Percentiles rank a stretch among this genome's conserved stretches.
Evolutionary conservation across 148 eudicot genomes (phyloP).

Genomic region (Persicaria maculosa): DNA sequence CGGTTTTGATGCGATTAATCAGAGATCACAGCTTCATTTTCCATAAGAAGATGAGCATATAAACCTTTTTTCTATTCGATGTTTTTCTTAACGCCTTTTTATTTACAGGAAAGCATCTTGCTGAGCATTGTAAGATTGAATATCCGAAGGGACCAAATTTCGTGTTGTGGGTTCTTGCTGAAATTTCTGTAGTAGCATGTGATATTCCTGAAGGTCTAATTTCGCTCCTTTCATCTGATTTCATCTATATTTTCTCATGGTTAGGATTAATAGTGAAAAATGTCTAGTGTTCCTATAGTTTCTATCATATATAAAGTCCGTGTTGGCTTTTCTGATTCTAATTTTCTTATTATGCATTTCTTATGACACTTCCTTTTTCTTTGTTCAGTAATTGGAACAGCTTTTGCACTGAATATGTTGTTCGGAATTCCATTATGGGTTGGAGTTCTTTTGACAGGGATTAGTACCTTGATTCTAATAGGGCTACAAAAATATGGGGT

Average conservation of each 20-base stretch:
- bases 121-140: constrained; percentile 91
- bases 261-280: neutral
- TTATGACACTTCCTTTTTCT: neutral
- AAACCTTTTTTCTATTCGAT: neutral
- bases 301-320: too few relatives aligned
- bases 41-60: neutral
- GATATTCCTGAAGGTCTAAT: constrained; percentile 94
- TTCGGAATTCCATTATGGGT: constrained; percentile 78
- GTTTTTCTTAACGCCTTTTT: neutral
- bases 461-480: constrained; percentile 83
- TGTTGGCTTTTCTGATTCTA: neutral
- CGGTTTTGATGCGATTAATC: neutral
- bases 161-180: constrained; percentile 89
- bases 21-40: too few relatives aligned
- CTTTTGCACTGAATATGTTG: constrained; percentile 95
- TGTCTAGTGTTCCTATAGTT: too few relatives aligned
- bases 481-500: constrained; percentile 97
- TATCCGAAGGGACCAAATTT: constrained; percentile 84
- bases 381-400: constrained; percentile 84
- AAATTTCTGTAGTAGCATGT: constrained; percentile 85
- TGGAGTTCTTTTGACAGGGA: constrained; percentile 92
- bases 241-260: neutral
- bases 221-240: neutral
- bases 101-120: constrained; percentile 85
- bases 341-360: neutral